phyloP scores from a whole-genome alignment of 192 early-diverging fungal species.

The Spinellus fusiger region DNA sequence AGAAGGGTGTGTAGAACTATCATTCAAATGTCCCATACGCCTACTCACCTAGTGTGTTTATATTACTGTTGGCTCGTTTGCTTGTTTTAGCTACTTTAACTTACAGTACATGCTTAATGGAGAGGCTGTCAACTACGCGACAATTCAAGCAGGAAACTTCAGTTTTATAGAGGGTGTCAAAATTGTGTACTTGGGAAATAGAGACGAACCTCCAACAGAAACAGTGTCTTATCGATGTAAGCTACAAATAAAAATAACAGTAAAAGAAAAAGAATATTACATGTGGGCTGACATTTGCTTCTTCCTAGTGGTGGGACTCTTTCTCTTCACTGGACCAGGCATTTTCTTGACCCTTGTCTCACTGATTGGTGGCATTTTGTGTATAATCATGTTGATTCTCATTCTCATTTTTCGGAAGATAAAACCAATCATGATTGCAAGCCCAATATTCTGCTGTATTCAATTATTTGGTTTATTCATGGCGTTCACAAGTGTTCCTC shows the following conservation, averaged over 20 bases:
- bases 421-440: slow-evolving; percentile 37
- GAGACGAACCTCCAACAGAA: slow-evolving; percentile 23
- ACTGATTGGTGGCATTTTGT: slow-evolving; percentile 25
- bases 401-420: slow-evolving; percentile 32
- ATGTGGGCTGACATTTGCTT: too few species aligned
- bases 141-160: slow-evolving; percentile 30
- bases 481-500: slow-evolving; percentile 21
- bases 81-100: slow-evolving; percentile 32
- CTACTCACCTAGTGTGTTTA: background rate
- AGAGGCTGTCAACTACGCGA: slow-evolving; percentile 18
- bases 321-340: slow-evolving; percentile 1
- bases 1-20: too few species aligned
- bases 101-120: slow-evolving; percentile 35
- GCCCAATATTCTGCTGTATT: slow-evolving; percentile 40
- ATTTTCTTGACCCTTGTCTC: slow-evolving; percentile 27
- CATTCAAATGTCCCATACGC: too few species aligned
- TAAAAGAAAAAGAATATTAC: too few species aligned
- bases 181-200: slow-evolving; percentile 35
- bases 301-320: too few species aligned
- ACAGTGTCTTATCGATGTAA: too few species aligned
- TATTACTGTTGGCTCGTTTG: background rate
- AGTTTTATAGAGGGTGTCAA: slow-evolving; percentile 13
- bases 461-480: slow-evolving; percentile 36
- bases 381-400: slow-evolving; percentile 25
- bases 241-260: too few species aligned